Base-by-base conservation (phyloP, 148 eudicot genomes). In the Rhododendron vialii region DNA sequence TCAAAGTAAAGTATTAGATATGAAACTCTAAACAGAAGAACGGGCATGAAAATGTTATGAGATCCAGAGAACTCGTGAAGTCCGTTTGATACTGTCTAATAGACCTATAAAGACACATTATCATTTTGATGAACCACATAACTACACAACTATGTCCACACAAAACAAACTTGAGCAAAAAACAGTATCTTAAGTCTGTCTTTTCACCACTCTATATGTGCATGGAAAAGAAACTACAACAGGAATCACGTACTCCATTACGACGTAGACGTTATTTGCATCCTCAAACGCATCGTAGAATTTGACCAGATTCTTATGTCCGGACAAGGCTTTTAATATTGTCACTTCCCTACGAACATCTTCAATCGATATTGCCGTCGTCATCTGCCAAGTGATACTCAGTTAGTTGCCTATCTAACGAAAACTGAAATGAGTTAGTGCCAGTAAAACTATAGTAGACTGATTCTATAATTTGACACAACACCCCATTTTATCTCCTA, bases 281-380 rank as follows among this genome's bases (percentile, higher is more conserved):
- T 97, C 99, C 88, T 97, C 99, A 87, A 95, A 96, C 28, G 94
- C 98, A 69, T 97, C 98, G 75, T 95, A 86, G 86, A 95, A 97
- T 86, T 92, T 93, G 88, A 97, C 93, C 87, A 93, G 92, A 87
- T 95, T 92, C 86, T 85, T 83, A 90, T 95, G 96, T 75, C 99
- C 99, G 14, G 98, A 93, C 86, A 97, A 92, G 18, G 98, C 94
- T 91, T 95, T 94, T 89, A 97, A 90, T 78, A 97, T 94, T 91
- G 93, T 97, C 87, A 97, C 98, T 92, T 97, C 99, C 90, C 99
- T 93, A 35, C 98, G 96, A 41, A 97, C 99, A 94, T 97, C 99
- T 92, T 97, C 99, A 84, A 97, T 92, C 74, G 98, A 93, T 84
- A 97, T 95, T 81, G 99, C 98, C 55, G 98, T 92, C 18, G 96